These are phyloP conservation scores for Trematosphaeria pertusa DNA, from an alignment of 2,329 filamentous ascomycete genomes.

Conservation along the genomic window DNA sequence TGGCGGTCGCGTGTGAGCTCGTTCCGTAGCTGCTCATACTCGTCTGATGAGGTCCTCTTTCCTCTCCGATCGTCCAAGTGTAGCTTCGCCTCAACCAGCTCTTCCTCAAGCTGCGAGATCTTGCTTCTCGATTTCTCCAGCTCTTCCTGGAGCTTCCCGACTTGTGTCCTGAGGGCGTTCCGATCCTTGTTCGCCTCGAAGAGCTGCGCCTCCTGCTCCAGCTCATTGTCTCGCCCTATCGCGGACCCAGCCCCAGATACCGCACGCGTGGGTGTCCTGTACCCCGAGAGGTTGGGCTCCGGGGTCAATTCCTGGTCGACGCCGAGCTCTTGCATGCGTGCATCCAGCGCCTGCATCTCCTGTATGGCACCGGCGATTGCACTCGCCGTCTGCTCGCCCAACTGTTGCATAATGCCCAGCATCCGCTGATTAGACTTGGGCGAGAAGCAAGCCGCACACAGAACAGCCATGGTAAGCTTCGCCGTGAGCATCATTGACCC, in stretches of 20 bases:
- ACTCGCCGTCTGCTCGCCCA: constrained; percentile 46
- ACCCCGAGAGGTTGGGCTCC: constrained; percentile 40
- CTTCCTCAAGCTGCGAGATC: constrained; percentile 55
- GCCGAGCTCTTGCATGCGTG: constrained; percentile 44
- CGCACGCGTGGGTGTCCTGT: constrained; percentile 41
- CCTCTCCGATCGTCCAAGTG: constrained; percentile 52
- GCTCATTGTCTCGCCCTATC: constrained; percentile 50
- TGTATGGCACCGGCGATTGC: constrained; percentile 50
- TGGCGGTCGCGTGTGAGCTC: constrained; percentile 55
- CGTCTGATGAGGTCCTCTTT: constrained; percentile 49
- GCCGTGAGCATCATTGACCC: constrained; percentile 49
- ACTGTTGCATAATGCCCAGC: constrained; percentile 48
- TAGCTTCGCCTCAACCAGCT: constrained; percentile 55
- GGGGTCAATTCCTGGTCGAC: constrained; percentile 45
- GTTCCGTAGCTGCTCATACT: constrained; percentile 52
- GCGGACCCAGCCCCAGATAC: constrained; percentile 34
- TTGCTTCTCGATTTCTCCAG: constrained; percentile 50
- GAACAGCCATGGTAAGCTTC: constrained; percentile 57
- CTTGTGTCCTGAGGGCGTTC: constrained; percentile 50
- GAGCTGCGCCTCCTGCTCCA: constrained; percentile 59
- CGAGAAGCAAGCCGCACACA: constrained; percentile 56
- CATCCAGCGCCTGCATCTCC: constrained; percentile 47
- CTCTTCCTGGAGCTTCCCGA: constrained; percentile 51
- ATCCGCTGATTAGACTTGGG: constrained; percentile 58
- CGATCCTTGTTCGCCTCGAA: constrained; percentile 57